Conservation (phyloP, 306 rosid species). For the Sindora glabra region DNA sequence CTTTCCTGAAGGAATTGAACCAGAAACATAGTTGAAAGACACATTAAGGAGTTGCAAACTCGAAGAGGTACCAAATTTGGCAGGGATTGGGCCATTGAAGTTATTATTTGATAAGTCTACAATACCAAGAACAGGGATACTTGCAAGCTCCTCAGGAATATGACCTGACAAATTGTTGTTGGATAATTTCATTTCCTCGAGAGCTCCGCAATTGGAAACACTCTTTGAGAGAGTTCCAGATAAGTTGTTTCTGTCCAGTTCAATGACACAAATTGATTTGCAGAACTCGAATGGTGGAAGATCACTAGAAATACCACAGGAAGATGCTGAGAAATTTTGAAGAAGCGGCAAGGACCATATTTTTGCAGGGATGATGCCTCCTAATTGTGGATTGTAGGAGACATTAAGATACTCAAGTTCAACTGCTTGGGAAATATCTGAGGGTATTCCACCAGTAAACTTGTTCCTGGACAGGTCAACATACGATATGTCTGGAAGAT, state of each 20-base stretch:
- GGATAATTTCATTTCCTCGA: slow-evolving; percentile 43
- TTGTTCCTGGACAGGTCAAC: slow-evolving; percentile 67
- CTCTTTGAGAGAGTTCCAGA: slow-evolving; percentile 51
- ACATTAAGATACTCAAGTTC: slow-evolving; percentile 67
- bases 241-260: slow-evolving; percentile 47
- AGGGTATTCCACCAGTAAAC: slow-evolving; percentile 73
- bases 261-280: slow-evolving; percentile 49
- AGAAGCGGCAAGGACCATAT: slow-evolving; percentile 57
- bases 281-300: slow-evolving; percentile 63
- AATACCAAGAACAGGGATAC: slow-evolving; percentile 44
- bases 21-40: slow-evolving; percentile 79
- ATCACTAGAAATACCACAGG: slow-evolving; percentile 50
- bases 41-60: slow-evolving; percentile 70
- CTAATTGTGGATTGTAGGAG: slow-evolving; percentile 50
- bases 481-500: slow-evolving; percentile 53
- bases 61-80: slow-evolving; percentile 50
- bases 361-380: slow-evolving; percentile 51
- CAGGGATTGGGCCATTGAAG: slow-evolving; percentile 66
- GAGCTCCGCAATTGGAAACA: slow-evolving; percentile 54
- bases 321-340: slow-evolving; percentile 72
- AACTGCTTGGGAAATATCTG: slow-evolving; percentile 49
- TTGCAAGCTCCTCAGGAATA: slow-evolving; percentile 68
- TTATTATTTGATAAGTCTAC: slow-evolving; percentile 66
- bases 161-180: slow-evolving; percentile 63
- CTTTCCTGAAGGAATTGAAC: slow-evolving; percentile 63